Percentiles rank a stretch among this genome's conserved stretches.
Evolutionary conservation across 2,329 filamentous ascomycete genomes (phyloP).

Genomic region (Xylariaceae sp.): DNA sequence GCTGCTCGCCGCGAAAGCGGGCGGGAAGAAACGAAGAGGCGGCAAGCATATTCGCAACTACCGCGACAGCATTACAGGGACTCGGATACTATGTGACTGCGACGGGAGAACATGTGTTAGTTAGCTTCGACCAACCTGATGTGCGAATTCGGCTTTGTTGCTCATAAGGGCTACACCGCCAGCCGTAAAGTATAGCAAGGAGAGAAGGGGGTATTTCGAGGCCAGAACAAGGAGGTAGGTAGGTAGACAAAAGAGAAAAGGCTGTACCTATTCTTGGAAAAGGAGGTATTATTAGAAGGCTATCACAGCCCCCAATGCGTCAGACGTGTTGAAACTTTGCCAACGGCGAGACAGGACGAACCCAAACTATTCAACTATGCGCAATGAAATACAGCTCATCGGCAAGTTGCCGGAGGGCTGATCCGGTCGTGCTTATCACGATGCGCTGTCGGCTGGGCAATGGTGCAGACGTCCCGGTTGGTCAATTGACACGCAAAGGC

Average conservation of each 20-base stretch:
- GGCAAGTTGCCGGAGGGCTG: conserved; percentile 7
- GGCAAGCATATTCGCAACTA: conserved; percentile 44
- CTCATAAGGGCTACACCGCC: background rate
- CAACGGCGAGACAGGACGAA: background rate
- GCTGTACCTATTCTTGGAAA: conserved; percentile 4
- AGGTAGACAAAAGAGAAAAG: background rate
- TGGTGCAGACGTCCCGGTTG: conserved; percentile 3
- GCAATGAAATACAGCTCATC: conserved; percentile 2
- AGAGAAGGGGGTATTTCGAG: background rate
- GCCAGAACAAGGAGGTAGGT: no score
- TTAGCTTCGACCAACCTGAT: background rate
- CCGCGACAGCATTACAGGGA: conserved; percentile 35
- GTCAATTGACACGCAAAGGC: conserved; percentile 9
- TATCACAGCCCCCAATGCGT: background rate
- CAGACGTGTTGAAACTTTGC: conserved; percentile 13
- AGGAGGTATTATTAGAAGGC: background rate
- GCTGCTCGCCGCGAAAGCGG: conserved; percentile 59
- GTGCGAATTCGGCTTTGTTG: background rate
- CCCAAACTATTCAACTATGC: background rate
- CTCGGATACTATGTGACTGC: conserved; percentile 4
- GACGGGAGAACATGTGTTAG: conserved; percentile 2
- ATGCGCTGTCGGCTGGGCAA: background rate
- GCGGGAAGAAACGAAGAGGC: conserved; percentile 54
- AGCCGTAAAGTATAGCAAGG: background rate
- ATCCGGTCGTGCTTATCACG: background rate